These are phyloP conservation scores for Pelargonium myrrhifolium DNA, from an alignment of 441 rosid genomes.

Conservation along the genomic window DNA sequence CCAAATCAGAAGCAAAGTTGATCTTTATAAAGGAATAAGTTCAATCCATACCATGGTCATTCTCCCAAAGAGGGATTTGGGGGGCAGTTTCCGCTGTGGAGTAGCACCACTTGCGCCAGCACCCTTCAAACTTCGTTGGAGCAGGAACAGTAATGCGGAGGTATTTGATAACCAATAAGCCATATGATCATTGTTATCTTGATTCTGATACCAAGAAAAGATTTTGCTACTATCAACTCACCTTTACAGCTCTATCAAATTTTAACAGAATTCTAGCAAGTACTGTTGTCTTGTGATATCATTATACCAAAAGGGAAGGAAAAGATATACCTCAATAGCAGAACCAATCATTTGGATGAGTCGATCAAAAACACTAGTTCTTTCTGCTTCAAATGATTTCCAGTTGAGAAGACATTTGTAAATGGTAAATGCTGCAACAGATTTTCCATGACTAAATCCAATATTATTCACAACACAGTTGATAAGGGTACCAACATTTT, in stretches of 20 bases:
- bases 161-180: slow-evolving; percentile 87
- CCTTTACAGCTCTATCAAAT: background rate
- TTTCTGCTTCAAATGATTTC: slow-evolving; percentile 84
- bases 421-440: slow-evolving; percentile 78
- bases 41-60: slow-evolving; percentile 37
- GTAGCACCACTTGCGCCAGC: slow-evolving; percentile 55
- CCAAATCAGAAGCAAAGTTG: background rate
- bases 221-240: background rate
- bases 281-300: no score
- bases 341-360: slow-evolving; percentile 80
- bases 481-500: slow-evolving; percentile 54
- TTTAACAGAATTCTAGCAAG: no score
- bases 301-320: background rate
- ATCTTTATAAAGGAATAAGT: background rate
- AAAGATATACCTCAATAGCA: slow-evolving; percentile 58
- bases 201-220: slow-evolving; percentile 41
- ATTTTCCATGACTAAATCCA: slow-evolving; percentile 70
- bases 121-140: slow-evolving; percentile 70
- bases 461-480: slow-evolving; percentile 47
- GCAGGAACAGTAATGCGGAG: slow-evolving; percentile 62
- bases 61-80: slow-evolving; percentile 75
- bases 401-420: slow-evolving; percentile 87
- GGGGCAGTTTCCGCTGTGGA: slow-evolving; percentile 51
- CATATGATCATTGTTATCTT: slow-evolving; percentile 60
- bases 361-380: slow-evolving; percentile 83